Evolutionary conservation across 2,329 filamentous ascomycete species (phyloP).

Genomic region (Fusarium succisae): DNA sequence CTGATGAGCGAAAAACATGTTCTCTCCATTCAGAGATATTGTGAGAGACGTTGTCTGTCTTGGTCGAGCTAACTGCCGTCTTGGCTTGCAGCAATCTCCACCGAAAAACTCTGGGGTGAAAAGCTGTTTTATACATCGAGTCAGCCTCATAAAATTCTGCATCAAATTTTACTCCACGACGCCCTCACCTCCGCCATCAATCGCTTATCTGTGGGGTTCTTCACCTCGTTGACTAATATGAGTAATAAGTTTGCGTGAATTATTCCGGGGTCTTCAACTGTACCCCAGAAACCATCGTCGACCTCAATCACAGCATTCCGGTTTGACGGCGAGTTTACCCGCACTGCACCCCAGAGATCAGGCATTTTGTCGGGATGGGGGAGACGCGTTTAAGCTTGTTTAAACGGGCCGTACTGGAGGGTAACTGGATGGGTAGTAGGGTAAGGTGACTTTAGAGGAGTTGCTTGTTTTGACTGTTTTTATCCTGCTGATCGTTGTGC

Average conservation of each 20-base stretch:
- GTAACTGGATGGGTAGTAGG: not conserved
- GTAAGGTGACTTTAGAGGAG: not conserved
- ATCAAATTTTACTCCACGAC: not conserved
- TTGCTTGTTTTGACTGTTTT: not conserved
- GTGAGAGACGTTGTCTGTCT: not conserved
- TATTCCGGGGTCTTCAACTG: not conserved
- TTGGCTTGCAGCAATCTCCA: not conserved
- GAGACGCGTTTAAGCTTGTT: slow-evolving; percentile 14
- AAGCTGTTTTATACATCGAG: slow-evolving; percentile 8
- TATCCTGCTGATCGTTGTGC: too few species aligned
- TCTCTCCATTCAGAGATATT: not conserved
- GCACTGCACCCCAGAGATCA: slow-evolving; percentile 23
- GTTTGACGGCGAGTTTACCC: slow-evolving; percentile 1
- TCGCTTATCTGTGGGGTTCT: slow-evolving; percentile 35
- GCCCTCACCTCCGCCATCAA: not conserved
- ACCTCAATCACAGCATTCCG: not conserved
- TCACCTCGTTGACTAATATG: slow-evolving; percentile 25
- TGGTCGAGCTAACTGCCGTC: not conserved
- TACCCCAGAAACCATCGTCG: slow-evolving; percentile 6
- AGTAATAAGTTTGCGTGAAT: slow-evolving; percentile 7
- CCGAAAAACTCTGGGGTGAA: not conserved
- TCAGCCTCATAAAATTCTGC: not conserved
- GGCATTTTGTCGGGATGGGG: not conserved
- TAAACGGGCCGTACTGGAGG: slow-evolving; percentile 3
- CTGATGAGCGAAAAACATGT: not conserved